Conservation (phyloP, 805 yeast genomes). For the Yamadazyma scolyti region DNA sequence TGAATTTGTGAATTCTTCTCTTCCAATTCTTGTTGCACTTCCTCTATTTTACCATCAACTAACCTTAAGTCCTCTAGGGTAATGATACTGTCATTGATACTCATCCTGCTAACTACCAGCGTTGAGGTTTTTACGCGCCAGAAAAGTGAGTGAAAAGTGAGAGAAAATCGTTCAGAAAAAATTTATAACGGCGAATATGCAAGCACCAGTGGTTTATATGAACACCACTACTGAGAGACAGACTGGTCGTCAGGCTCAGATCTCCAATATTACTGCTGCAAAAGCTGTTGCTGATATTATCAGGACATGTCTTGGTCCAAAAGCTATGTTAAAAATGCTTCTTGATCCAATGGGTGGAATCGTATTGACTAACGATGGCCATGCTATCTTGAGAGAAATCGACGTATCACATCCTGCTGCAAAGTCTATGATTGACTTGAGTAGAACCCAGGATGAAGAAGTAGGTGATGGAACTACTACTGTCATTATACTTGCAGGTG, state of each 20-base stretch:
- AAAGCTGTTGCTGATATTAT: slow-evolving; percentile 97
- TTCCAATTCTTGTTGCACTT: slow-evolving; percentile 17
- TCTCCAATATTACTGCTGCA: slow-evolving; percentile 98
- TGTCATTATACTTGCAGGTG: slow-evolving; percentile 95
- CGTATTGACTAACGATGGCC: slow-evolving; percentile 96
- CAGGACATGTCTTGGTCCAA: slow-evolving; percentile 97
- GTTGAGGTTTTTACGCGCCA: too few relatives aligned
- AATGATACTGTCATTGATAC: slow-evolving; percentile 30
- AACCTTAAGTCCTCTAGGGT: slow-evolving; percentile 29
- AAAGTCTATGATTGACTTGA: slow-evolving; percentile 93
- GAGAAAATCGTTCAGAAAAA: too few relatives aligned
- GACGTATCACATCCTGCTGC: slow-evolving; percentile 99
- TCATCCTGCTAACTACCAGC: too few relatives aligned
- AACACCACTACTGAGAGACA: slow-evolving; percentile 89
- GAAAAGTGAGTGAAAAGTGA: too few relatives aligned
- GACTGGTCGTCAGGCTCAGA: slow-evolving; percentile 95
- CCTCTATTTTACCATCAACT: slow-evolving; percentile 21
- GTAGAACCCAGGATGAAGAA: slow-evolving; percentile 97
- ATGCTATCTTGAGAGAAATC: slow-evolving; percentile 94
- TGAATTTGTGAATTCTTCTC: slow-evolving; percentile 5
- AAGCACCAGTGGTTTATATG: slow-evolving; percentile 46
- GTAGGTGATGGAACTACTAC: slow-evolving; percentile 99
- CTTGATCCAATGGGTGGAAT: slow-evolving; percentile 97
- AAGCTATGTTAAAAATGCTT: slow-evolving; percentile 97
- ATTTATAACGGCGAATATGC: slow-evolving; percentile 32